Evolutionary conservation across 2,329 filamentous ascomycete species (phyloP).

Genomic region (Exserohilum turcica): DNA sequence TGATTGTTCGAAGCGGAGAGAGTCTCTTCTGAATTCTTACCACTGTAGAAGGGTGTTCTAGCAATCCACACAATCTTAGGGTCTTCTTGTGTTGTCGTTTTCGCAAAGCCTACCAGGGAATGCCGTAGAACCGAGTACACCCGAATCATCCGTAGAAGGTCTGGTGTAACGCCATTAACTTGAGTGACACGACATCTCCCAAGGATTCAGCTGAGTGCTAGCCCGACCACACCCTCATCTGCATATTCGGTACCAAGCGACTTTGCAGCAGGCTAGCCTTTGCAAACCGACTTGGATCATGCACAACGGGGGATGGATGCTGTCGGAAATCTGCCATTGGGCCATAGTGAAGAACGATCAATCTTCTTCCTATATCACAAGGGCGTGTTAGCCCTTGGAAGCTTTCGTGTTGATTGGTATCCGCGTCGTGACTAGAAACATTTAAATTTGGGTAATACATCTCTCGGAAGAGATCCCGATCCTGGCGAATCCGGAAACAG

Average conservation of each 20-base stretch:
- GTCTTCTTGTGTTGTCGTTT: background rate
- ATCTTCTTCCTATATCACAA: background rate
- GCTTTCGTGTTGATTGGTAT: background rate
- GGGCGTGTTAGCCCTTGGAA: background rate
- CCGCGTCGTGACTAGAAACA: background rate
- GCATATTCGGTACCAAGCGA: conserved; percentile 2
- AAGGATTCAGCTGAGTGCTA: background rate
- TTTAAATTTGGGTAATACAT: background rate
- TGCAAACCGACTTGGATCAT: background rate
- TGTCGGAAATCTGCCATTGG: background rate
- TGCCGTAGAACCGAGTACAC: no score
- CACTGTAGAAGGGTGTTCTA: background rate
- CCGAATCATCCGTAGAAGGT: background rate
- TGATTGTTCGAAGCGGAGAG: no score
- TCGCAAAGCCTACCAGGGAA: no score
- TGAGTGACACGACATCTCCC: conserved; percentile 1
- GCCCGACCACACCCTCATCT: conserved; percentile 15
- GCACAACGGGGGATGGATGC: background rate
- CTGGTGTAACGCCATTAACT: background rate
- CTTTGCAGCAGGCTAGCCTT: background rate
- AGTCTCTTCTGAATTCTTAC: background rate
- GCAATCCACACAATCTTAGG: background rate
- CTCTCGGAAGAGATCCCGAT: background rate
- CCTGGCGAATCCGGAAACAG: background rate
- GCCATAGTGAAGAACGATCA: background rate